Percentiles rank a stretch among this genome's conserved stretches.
Conservation (phyloP, 2,329 filamentous ascomycete species). For the Paracoccidioides lutzii region DNA sequence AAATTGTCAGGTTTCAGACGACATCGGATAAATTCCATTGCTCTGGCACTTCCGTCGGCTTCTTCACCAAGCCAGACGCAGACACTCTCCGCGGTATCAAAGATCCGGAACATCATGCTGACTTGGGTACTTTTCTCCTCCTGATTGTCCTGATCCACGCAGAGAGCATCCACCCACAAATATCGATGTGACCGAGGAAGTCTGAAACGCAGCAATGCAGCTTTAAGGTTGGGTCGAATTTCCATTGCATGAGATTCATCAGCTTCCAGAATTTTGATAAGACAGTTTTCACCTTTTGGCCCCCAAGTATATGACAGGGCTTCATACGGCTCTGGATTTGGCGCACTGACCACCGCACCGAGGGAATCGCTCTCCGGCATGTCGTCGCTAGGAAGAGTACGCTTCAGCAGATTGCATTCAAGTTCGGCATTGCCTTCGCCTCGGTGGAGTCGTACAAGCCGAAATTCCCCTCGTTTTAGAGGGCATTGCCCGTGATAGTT, state of each 20-base stretch:
- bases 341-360: not conserved
- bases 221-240: not conserved
- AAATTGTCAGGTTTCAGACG: not conserved
- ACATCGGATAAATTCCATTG: not conserved
- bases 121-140: not conserved
- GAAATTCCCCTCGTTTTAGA: not conserved
- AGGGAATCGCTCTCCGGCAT: not conserved
- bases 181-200: not conserved
- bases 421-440: not conserved
- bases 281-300: not conserved
- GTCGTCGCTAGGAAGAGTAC: not conserved
- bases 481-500: not conserved
- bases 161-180: not conserved
- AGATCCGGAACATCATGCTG: constrained; percentile 1
- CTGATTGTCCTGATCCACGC: not conserved
- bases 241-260: not conserved
- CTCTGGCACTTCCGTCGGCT: not conserved
- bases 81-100: not conserved
- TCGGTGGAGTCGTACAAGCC: not conserved
- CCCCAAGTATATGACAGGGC: not conserved
- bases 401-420: not conserved
- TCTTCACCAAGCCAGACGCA: not conserved
- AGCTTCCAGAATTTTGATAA: not conserved
- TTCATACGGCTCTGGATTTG: not conserved
- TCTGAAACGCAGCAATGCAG: not conserved